phyloP scores from a whole-genome alignment of 164 flowering plant genomes.

The Nymphaea colorata region DNA sequence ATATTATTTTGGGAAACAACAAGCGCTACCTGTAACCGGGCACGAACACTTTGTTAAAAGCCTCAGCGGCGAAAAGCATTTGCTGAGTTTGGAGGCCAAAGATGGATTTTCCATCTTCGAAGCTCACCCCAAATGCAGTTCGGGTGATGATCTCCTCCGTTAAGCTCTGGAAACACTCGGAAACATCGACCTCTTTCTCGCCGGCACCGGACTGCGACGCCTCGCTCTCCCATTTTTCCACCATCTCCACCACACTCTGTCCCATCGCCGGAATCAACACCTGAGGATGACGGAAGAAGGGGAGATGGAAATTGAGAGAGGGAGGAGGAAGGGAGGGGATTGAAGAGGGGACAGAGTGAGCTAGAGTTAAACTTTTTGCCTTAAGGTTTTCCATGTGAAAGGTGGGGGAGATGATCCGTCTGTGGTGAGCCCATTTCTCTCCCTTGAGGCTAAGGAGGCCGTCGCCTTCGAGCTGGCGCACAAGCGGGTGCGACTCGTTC shows the following conservation, averaged over 20 bases:
- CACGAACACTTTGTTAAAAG: conserved; percentile 13
- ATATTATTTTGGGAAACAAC: not conserved
- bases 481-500: conserved; percentile 70
- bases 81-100: conserved; percentile 14
- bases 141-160: conserved; percentile 14
- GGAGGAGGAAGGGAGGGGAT: not conserved
- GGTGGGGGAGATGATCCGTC: conserved; percentile 78
- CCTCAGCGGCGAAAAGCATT: conserved; percentile 10
- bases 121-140: conserved; percentile 13
- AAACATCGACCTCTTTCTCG: conserved; percentile 76
- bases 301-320: not conserved
- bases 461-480: conserved; percentile 90
- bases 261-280: conserved; percentile 69
- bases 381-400: conserved; percentile 96
- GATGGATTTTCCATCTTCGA: conserved; percentile 11
- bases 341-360: not conserved
- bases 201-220: conserved; percentile 26
- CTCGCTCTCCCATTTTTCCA: conserved; percentile 37
- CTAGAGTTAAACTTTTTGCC: conserved; percentile 23
- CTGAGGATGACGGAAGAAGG: conserved; percentile 16
- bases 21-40: conserved; percentile 14
- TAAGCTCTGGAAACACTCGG: conserved; percentile 56
- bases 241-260: conserved; percentile 51
- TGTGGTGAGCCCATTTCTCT: conserved; percentile 94
- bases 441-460: conserved; percentile 92